phyloP scores from a whole-genome alignment of 805 yeast genomes.

The Wickerhamiella galacta region DNA sequence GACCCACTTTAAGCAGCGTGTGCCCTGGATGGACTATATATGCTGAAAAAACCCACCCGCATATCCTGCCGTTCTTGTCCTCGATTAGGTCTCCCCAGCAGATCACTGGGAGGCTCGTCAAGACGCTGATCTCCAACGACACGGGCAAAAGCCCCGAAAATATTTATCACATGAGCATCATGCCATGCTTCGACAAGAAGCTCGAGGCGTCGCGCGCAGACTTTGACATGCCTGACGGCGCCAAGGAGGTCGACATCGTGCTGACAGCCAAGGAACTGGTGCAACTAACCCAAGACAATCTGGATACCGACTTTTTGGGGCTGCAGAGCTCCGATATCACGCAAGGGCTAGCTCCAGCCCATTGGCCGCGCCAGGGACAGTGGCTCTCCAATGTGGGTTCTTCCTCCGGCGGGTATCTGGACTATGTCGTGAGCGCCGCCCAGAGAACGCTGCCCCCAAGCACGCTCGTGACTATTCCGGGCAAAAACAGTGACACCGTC shows the following conservation, averaged over 20 bases:
- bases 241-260: slow-evolving; percentile 78
- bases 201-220: slow-evolving; percentile 85
- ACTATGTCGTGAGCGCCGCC: slow-evolving; percentile 37
- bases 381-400: slow-evolving; percentile 72
- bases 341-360: slow-evolving; percentile 30
- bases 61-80: slow-evolving; percentile 52
- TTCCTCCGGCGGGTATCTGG: slow-evolving; percentile 79
- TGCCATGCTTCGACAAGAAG: slow-evolving; percentile 97
- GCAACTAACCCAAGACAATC: slow-evolving; percentile 42
- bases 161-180: slow-evolving; percentile 67
- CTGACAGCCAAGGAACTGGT: slow-evolving; percentile 79
- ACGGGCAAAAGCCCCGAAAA: slow-evolving; percentile 20
- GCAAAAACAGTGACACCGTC: slow-evolving; percentile 61
- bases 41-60: slow-evolving; percentile 90
- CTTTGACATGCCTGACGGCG: slow-evolving; percentile 22
- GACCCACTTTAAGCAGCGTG: slow-evolving; percentile 49
- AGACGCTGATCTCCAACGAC: slow-evolving; percentile 28
- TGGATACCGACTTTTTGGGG: slow-evolving; percentile 19
- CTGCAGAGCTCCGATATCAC: slow-evolving; percentile 4
- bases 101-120: slow-evolving; percentile 67
- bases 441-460: slow-evolving; percentile 11
- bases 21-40: slow-evolving; percentile 97
- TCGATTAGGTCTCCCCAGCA: slow-evolving; percentile 83
- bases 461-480: slow-evolving; percentile 28
- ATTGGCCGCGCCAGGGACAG: slow-evolving; percentile 46